These are phyloP conservation scores for Protomyces gravidus DNA, from an alignment of 1,139 yeast genomes.

Conservation along the genomic window DNA sequence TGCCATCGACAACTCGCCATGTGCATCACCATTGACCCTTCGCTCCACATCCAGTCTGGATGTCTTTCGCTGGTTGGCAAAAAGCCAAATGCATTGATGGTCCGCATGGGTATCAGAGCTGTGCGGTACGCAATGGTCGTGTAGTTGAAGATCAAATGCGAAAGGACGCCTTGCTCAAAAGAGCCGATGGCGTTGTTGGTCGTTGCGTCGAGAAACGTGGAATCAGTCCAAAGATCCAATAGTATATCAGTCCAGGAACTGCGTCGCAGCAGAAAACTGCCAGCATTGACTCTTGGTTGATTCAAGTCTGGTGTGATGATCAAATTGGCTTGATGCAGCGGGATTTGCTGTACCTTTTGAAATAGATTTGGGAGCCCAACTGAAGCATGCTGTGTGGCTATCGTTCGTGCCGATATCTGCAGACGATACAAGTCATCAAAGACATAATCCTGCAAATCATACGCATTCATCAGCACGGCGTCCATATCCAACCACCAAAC, in stretches of 20 bases:
- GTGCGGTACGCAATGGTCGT: conserved; percentile 33
- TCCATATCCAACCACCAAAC: conserved; percentile 38
- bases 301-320: conserved; percentile 36
- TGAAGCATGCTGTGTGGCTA: no score
- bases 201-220: conserved; percentile 20
- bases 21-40: conserved; percentile 35
- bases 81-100: conserved; percentile 39
- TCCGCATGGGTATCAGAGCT: conserved; percentile 42
- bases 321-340: conserved; percentile 34
- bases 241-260: conserved; percentile 36
- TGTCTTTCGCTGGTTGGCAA: no score
- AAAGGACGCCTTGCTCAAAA: conserved; percentile 36
- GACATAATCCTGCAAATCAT: conserved; percentile 39
- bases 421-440: conserved; percentile 38
- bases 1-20: conserved; percentile 36
- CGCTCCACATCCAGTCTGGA: conserved; percentile 30
- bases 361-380: not conserved
- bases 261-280: conserved; percentile 41
- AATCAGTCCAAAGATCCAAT: conserved; percentile 38
- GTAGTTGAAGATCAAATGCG: conserved; percentile 31
- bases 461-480: conserved; percentile 35
- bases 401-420: conserved; percentile 34
- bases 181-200: conserved; percentile 33
- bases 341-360: no score
- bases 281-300: conserved; percentile 40